phyloP scores from a whole-genome alignment of 495 filamentous ascomycete species.

The Chaetomium tenue region DNA sequence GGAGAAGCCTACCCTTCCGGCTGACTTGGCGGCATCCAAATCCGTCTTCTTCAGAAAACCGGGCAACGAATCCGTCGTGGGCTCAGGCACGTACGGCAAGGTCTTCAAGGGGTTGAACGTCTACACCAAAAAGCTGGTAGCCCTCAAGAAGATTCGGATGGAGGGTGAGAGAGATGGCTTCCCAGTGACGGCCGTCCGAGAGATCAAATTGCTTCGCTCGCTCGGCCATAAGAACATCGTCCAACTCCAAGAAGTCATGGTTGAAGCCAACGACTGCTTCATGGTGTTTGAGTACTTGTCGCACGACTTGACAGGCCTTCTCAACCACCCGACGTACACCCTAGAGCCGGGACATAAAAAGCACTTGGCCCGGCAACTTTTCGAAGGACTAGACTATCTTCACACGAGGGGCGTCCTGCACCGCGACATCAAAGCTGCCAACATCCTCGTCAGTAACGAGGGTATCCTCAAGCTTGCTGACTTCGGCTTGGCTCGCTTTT shows the following conservation, averaged over 20 bases:
- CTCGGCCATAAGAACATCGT: constrained; percentile 92
- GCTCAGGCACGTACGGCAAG: constrained; percentile 92
- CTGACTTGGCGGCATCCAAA: constrained; percentile 70
- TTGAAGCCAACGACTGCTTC: constrained; percentile 96
- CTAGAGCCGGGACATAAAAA: constrained; percentile 88
- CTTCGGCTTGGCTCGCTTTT: constrained; percentile 97
- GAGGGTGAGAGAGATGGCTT: constrained; percentile 97
- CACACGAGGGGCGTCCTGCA: constrained; percentile 92
- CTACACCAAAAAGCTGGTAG: constrained; percentile 85
- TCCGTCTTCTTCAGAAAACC: constrained; percentile 91
- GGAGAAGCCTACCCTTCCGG: constrained; percentile 63
- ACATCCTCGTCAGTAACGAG: constrained; percentile 86
- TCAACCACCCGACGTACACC: constrained; percentile 92
- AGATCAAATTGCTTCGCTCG: constrained; percentile 94
- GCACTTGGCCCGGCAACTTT: constrained; percentile 88
- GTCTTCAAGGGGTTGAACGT: constrained; percentile 98
- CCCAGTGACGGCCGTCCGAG: constrained; percentile 92
- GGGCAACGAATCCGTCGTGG: constrained; percentile 90
- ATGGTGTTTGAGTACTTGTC: constrained; percentile 99
- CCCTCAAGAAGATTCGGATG: constrained; percentile 84
- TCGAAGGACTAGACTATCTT: constrained; percentile 90
- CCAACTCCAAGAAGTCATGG: constrained; percentile 90
- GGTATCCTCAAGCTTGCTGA: constrained; percentile 92
- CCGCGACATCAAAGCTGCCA: constrained; percentile 92
- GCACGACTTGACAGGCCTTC: constrained; percentile 69